Percentiles rank a stretch among this genome's conserved stretches.
These are phyloP conservation scores for Globisporangium spinosum DNA, from an alignment of 352 stramenopile genomes.

Conservation along the genomic window DNA sequence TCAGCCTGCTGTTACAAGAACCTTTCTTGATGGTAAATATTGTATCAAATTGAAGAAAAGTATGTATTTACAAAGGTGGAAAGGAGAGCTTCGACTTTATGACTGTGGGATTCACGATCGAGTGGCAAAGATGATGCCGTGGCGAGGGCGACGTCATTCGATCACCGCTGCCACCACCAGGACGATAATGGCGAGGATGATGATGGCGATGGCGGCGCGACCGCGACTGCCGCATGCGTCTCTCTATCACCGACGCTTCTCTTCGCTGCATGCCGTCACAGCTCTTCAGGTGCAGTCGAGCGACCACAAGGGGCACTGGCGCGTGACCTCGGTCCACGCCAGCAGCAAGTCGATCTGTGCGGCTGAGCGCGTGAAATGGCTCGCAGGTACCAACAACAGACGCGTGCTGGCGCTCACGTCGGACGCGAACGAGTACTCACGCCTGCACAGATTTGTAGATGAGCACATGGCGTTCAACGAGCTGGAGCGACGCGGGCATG, in stretches of 20 bases:
- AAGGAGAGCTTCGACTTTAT: background rate
- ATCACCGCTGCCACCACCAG: background rate
- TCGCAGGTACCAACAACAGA: constrained; percentile 23
- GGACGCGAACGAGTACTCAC: constrained; percentile 18
- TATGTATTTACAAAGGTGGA: background rate
- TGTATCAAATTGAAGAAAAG: background rate
- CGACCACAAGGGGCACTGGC: constrained; percentile 29
- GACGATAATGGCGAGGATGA: background rate
- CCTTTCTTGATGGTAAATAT: too few species aligned
- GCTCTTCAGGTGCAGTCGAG: constrained; percentile 14
- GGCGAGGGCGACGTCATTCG: constrained; percentile 11
- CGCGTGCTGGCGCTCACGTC: constrained; percentile 43
- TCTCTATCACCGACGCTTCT: background rate
- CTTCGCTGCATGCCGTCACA: background rate
- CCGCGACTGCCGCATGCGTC: background rate
- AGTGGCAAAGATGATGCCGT: constrained; percentile 15
- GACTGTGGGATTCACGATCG: background rate
- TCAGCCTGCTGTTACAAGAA: background rate
- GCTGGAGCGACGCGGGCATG: constrained; percentile 67
- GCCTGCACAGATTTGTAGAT: constrained; percentile 25
- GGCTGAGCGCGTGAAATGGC: constrained; percentile 29
- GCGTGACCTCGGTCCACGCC: constrained; percentile 18
- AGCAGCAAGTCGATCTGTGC: constrained; percentile 25
- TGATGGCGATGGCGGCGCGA: background rate
- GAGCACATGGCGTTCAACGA: constrained; percentile 43